These are phyloP conservation scores for Physcomitrium patens DNA, from an alignment of 225 moss, liverwort and hornwort genomes.

Conservation along the genomic window DNA sequence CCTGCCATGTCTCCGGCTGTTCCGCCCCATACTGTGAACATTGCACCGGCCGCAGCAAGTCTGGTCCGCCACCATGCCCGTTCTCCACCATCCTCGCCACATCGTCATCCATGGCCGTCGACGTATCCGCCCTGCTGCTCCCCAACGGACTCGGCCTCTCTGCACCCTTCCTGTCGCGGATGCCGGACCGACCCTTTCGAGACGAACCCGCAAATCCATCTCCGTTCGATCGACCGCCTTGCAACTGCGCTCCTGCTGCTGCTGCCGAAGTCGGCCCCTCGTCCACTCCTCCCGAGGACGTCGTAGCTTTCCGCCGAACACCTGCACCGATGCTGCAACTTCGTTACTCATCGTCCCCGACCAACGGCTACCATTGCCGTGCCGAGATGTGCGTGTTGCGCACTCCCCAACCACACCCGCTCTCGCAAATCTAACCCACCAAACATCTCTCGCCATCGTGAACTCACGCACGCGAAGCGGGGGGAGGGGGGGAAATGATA, in stretches of 20 bases:
- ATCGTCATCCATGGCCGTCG: slow-evolving; percentile 63
- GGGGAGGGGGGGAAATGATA: too few relatives aligned
- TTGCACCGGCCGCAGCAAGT: slow-evolving; percentile 79
- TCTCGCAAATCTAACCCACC: too few relatives aligned
- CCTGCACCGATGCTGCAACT: slow-evolving; percentile 47
- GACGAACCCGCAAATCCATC: slow-evolving; percentile 75
- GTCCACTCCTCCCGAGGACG: slow-evolving; percentile 45
- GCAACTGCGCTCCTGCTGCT: slow-evolving; percentile 42
- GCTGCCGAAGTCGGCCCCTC: slow-evolving; percentile 46
- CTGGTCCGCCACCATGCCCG: slow-evolving; percentile 61
- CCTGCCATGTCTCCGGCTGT: slow-evolving; percentile 69
- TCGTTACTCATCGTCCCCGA: slow-evolving; percentile 10
- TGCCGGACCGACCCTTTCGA: slow-evolving; percentile 85
- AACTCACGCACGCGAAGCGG: too few relatives aligned
- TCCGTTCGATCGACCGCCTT: slow-evolving; percentile 78
- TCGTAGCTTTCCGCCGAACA: slow-evolving; percentile 62
- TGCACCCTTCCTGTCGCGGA: slow-evolving; percentile 76
- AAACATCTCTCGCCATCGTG: too few relatives aligned
- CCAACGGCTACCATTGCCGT: not conserved
- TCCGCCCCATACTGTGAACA: slow-evolving; percentile 66
- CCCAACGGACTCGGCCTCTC: slow-evolving; percentile 96
- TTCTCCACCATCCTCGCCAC: slow-evolving; percentile 57
- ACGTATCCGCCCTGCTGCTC: slow-evolving; percentile 65
- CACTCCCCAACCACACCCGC: not conserved
- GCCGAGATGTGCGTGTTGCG: not conserved